Percentiles rank a stretch among this genome's conserved stretches.
Evolutionary conservation across 83 land plant species (phyloP).

Genomic region (Picea abies): DNA sequence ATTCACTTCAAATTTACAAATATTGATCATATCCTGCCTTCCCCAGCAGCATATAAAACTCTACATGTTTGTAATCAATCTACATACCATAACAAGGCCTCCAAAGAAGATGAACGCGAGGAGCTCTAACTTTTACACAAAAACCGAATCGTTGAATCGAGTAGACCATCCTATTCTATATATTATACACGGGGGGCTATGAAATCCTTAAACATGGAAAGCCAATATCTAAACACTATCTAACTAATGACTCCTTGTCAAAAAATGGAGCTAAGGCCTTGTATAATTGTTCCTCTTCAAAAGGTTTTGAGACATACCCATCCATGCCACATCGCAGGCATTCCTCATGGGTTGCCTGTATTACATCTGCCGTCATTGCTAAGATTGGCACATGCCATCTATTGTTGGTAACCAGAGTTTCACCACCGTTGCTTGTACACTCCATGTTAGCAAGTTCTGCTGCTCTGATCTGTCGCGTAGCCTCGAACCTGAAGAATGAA

Average conservation of each 20-base stretch:
- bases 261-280: conserved; percentile 43
- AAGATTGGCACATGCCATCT: conserved; percentile 46
- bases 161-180: too few species aligned
- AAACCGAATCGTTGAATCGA: too few species aligned
- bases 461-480: conserved; percentile 44
- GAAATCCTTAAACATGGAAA: too few species aligned
- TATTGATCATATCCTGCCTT: too few species aligned
- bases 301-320: conserved; percentile 62
- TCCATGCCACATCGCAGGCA: conserved; percentile 61
- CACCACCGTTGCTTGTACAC: conserved; percentile 6
- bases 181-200: too few species aligned
- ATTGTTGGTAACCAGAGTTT: conserved; percentile 7
- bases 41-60: too few species aligned
- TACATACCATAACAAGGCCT: too few species aligned
- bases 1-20: too few species aligned
- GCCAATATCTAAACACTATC: too few species aligned
- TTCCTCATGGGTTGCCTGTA: conserved; percentile 63
- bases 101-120: too few species aligned
- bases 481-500: conserved; percentile 47
- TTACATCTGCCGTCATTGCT: conserved; percentile 73
- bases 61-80: too few species aligned
- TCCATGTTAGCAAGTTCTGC: conserved; percentile 33
- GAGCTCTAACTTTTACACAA: too few species aligned
- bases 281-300: conserved; percentile 56
- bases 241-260: neutral